A percentile compares a stretch with the other conserved stretches of the same genome.
These are phyloP conservation scores for Phytophthora sp. DNA, from an alignment of 352 stramenopile genomes.

Conservation along the genomic window DNA sequence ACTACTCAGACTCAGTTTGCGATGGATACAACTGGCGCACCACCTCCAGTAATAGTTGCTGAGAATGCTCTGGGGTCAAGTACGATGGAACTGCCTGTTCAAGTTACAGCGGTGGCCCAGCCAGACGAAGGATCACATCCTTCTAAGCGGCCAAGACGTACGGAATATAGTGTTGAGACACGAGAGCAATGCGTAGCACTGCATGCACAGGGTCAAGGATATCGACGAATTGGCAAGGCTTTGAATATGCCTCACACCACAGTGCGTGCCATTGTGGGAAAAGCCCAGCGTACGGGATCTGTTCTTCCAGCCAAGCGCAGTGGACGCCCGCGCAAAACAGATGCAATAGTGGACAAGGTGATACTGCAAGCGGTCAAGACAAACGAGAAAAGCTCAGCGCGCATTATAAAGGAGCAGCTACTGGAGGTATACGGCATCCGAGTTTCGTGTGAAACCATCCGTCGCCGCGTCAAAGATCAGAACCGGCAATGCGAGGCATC, in stretches of 20 bases:
- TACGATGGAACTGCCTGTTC: neutral
- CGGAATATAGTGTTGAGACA: constrained; percentile 61
- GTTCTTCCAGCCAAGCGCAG: constrained; percentile 57
- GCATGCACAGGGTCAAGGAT: constrained; percentile 57
- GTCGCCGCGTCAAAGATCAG: constrained; percentile 68
- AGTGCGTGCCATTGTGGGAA: constrained; percentile 75
- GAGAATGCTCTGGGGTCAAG: neutral
- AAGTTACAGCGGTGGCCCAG: neutral
- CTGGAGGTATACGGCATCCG: constrained; percentile 50
- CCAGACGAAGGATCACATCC: neutral
- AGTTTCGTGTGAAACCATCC: constrained; percentile 76
- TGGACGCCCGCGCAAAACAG: constrained; percentile 65
- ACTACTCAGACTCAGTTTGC: too few species aligned
- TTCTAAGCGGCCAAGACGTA: constrained; percentile 41
- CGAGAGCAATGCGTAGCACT: constrained; percentile 65
- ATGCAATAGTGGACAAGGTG: constrained; percentile 68
- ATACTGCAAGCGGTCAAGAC: constrained; percentile 65
- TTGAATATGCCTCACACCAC: constrained; percentile 75
- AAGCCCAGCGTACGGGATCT: constrained; percentile 57
- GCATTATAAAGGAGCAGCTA: constrained; percentile 66
- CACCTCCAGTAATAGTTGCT: too few species aligned
- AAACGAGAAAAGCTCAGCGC: constrained; percentile 65
- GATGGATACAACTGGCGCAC: too few species aligned
- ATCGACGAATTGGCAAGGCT: constrained; percentile 61
- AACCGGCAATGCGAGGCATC: constrained; percentile 35